Conservation (phyloP, 2,329 filamentous ascomycete genomes). For the Calycina herbarum region DNA sequence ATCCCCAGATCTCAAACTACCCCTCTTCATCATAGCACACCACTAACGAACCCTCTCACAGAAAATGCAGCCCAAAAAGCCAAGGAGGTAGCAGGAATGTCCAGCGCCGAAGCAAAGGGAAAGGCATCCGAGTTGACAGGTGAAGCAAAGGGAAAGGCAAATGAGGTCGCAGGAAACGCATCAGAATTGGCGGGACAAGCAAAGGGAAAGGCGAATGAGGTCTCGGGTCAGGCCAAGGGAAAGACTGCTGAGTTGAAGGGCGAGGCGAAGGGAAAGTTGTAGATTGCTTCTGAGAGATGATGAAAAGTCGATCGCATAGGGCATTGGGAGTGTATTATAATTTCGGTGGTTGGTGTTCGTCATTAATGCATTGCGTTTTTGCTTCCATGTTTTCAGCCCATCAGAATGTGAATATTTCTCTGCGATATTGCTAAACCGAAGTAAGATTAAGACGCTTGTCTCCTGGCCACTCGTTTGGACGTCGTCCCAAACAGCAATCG, state of each 20-base stretch:
- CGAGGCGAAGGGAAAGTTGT: conserved; percentile 51
- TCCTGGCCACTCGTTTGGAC: too few relatives aligned
- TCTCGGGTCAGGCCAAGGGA: conserved; percentile 12
- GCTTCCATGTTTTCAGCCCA: too few relatives aligned
- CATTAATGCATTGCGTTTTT: too few relatives aligned
- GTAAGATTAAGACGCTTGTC: too few relatives aligned
- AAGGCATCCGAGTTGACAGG: conserved; percentile 41
- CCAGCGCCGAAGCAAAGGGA: conserved; percentile 41
- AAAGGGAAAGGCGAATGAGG: conserved; percentile 14
- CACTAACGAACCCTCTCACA: conserved; percentile 34
- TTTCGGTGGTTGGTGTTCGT: neutral
- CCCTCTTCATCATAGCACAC: conserved; percentile 1
- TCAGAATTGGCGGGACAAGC: conserved; percentile 7
- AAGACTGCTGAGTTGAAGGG: conserved; percentile 33
- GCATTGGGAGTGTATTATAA: neutral
- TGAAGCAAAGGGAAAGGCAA: conserved; percentile 47
- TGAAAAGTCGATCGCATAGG: neutral
- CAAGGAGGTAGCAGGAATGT: conserved; percentile 45
- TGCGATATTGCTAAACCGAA: too few relatives aligned
- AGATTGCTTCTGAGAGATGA: neutral
- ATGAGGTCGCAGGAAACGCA: conserved; percentile 34
- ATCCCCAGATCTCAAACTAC: neutral
- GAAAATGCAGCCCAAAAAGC: conserved; percentile 47
- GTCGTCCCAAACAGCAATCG: too few relatives aligned
- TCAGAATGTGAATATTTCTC: too few relatives aligned